Evolutionary conservation across 805 yeast species (phyloP).

Genomic region (Monosporozyma siamensis): DNA sequence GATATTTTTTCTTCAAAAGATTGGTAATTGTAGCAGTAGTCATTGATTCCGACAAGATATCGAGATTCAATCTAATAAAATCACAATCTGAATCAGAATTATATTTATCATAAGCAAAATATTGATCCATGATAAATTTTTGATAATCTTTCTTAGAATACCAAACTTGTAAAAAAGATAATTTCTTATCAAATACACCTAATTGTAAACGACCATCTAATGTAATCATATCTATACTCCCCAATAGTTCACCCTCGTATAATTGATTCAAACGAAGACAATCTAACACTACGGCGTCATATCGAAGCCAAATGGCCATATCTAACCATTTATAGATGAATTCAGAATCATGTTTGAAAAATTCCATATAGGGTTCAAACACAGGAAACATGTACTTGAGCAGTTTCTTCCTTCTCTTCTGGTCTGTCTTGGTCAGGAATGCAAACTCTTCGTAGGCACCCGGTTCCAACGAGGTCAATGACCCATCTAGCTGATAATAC

Average conservation of each 20-base stretch:
- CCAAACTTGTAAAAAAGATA: conserved; percentile 21
- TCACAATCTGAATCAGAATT: conserved; percentile 3
- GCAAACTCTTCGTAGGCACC: neutral
- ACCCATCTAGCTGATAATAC: conserved; percentile 18
- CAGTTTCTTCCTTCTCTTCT: conserved; percentile 3
- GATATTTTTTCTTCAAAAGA: conserved; percentile 6
- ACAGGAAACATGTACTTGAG: conserved; percentile 8
- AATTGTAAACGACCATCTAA: conserved; percentile 12
- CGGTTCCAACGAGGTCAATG: conserved; percentile 5
- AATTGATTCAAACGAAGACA: conserved; percentile 20
- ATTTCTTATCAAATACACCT: conserved; percentile 16
- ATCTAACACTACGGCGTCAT: conserved; percentile 26
- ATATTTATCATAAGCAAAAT: conserved; percentile 6
- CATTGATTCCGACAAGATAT: neutral
- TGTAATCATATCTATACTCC: conserved; percentile 19
- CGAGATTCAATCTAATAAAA: neutral
- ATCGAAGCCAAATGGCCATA: conserved; percentile 21
- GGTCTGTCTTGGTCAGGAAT: neutral
- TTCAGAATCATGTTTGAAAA: conserved; percentile 20
- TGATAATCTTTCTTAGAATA: conserved; percentile 20
- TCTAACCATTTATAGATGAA: conserved; percentile 20
- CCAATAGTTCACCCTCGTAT: conserved; percentile 17
- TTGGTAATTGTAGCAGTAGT: neutral
- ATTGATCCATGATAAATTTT: conserved; percentile 13
- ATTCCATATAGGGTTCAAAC: conserved; percentile 15